These are phyloP conservation scores for Colletotrichum sp. DNA, from an alignment of 2,329 filamentous ascomycete genomes.

Conservation along the genomic window DNA sequence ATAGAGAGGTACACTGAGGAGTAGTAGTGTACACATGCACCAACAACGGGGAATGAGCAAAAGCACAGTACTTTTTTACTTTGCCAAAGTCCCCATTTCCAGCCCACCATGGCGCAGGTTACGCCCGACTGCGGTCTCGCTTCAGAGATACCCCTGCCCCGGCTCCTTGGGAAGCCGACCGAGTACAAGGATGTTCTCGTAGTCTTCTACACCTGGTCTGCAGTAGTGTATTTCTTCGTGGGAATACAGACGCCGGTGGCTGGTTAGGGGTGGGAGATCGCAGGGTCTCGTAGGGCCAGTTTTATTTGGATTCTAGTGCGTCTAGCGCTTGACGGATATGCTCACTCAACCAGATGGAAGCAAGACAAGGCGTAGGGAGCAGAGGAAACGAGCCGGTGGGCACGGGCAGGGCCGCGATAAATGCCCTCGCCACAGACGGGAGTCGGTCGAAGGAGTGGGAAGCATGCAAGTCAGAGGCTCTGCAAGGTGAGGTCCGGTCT, in stretches of 20 bases:
- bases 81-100: not conserved
- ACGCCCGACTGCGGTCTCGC: slow-evolving; percentile 9
- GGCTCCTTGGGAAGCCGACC: not conserved
- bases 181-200: not conserved
- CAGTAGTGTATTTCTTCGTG: not conserved
- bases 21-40: not conserved
- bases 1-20: not conserved
- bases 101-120: slow-evolving; percentile 3
- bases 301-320: not conserved
- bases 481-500: not conserved
- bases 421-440: not conserved
- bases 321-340: not conserved
- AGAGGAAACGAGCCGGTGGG: not conserved
- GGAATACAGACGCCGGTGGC: not conserved
- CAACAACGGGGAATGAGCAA: not conserved
- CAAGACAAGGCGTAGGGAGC: not conserved
- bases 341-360: not conserved
- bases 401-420: not conserved
- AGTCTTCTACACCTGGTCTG: not conserved
- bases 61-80: not conserved
- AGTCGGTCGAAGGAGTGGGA: not conserved
- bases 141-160: slow-evolving; percentile 3
- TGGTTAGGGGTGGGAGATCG: not conserved
- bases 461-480: not conserved
- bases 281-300: slow-evolving; percentile 2